Evolutionary conservation across 768 basidiomycete species (phyloP).

Genomic region (Mycena polygramma): DNA sequence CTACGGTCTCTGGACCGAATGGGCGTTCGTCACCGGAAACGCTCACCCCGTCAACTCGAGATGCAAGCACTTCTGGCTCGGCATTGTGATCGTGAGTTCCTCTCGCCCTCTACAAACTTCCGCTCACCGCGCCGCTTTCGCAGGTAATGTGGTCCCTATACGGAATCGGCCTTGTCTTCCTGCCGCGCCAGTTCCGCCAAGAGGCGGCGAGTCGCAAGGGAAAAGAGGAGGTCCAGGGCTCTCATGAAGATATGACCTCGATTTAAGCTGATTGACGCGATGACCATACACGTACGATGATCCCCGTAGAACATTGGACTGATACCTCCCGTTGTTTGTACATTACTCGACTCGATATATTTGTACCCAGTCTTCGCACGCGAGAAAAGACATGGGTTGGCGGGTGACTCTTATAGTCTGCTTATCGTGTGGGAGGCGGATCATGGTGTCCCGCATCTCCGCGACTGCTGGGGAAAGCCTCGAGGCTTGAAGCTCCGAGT

Average conservation of each 20-base stretch:
- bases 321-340: too few relatives aligned
- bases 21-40: conserved; percentile 36
- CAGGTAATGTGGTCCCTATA: conserved; percentile 48
- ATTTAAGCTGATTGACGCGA: conserved; percentile 7
- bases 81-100: conserved; percentile 23
- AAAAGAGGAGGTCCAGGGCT: neutral
- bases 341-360: too few relatives aligned
- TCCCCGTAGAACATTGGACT: too few relatives aligned
- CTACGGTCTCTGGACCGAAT: conserved; percentile 48
- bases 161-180: conserved; percentile 42
- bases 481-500: too few relatives aligned
- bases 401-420: too few relatives aligned
- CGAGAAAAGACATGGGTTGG: too few relatives aligned
- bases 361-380: too few relatives aligned
- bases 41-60: conserved; percentile 32
- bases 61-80: conserved; percentile 42
- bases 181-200: conserved; percentile 48
- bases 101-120: too few relatives aligned
- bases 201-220: conserved; percentile 35
- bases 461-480: too few relatives aligned
- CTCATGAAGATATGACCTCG: conserved; percentile 8
- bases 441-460: too few relatives aligned
- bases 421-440: too few relatives aligned
- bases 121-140: neutral
- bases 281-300: too few relatives aligned